Percentiles rank a stretch among this genome's conserved stretches.
phyloP scores from a whole-genome alignment of 306 rosid genomes.

The Lupinus albus region DNA sequence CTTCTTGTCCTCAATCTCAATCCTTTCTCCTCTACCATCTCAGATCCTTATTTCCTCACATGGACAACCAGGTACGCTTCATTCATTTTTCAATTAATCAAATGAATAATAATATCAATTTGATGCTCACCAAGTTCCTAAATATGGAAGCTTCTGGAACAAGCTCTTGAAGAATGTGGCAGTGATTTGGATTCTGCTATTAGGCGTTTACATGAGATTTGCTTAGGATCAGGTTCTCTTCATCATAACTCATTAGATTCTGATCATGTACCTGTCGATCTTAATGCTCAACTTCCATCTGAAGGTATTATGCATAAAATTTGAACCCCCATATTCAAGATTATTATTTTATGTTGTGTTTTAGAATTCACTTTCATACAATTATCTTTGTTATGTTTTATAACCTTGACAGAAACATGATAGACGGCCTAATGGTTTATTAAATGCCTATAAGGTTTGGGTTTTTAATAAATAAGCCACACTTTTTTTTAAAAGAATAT shows the following conservation, averaged over 20 bases:
- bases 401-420: too few relatives aligned
- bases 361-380: background rate
- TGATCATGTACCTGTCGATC: conserved; percentile 43
- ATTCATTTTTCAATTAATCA: background rate
- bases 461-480: too few relatives aligned
- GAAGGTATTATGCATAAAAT: conserved; percentile 39
- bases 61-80: conserved; percentile 69
- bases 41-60: conserved; percentile 62
- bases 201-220: conserved; percentile 67
- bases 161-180: conserved; percentile 74
- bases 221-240: conserved; percentile 53
- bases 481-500: too few relatives aligned
- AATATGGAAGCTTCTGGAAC: conserved; percentile 61
- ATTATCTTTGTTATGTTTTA: conserved; percentile 9
- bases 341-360: background rate
- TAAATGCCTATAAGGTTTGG: background rate
- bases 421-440: too few relatives aligned
- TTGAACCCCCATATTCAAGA: background rate
- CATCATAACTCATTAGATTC: conserved; percentile 37
- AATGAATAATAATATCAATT: background rate
- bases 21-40: conserved; percentile 58
- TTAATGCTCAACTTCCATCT: conserved; percentile 46
- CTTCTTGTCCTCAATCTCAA: conserved; percentile 35
- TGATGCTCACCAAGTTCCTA: background rate
- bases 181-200: conserved; percentile 81